Evolutionary conservation across 2,329 filamentous ascomycete species (phyloP), one percentile per base, ranked within the genome.

Genomic region (Byssothecium circinans): DNA sequence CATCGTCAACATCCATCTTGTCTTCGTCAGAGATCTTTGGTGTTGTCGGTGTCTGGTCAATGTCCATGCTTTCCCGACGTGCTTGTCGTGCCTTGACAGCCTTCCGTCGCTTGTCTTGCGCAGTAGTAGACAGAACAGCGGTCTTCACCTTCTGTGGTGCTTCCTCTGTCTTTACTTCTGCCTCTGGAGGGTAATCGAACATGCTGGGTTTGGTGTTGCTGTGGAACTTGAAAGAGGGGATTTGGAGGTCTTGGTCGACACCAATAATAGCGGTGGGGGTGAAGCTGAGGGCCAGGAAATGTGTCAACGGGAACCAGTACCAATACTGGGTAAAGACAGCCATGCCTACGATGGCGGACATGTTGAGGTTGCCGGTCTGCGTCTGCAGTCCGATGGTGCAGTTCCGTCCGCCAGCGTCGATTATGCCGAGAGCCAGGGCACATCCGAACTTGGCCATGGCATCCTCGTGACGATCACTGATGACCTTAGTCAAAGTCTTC

Each of bases 271-370:
- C 88, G 1, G 95, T 99, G 1, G 94, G 94, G n/a, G 89, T 91
- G 75, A 99, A 97, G 64, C 90, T 91, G 52, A 99, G 80, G 0
- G 92, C 95, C 48, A 99, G 73, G 83, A 99, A 99, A 74, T 99
- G 94, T 23, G 94, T 95, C 64, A 97, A 87, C 50, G 94, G 94
- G 83, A 99, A 99, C 94, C 94, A 99, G 78, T 99, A 99, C 94
- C 94, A 99, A 78, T 99, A 99, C 71, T 99, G 94, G 8, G 91
- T 95, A 75, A 99, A 99, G 44, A 99, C 88, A 22, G 91, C 92
- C 85, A 96, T 96, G 59, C 94, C 95, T 15, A 99, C 91, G 58
- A 99, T 95, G 52, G 90, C 95, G 15, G 91, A 85, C 91, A 99
- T 96, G 79, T 99, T 97, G 58, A 99, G 84, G 69, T 96, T 99